These are phyloP conservation scores for Haematococcus lacustris DNA, from an alignment of 139 green algal species.

Conservation along the genomic window DNA sequence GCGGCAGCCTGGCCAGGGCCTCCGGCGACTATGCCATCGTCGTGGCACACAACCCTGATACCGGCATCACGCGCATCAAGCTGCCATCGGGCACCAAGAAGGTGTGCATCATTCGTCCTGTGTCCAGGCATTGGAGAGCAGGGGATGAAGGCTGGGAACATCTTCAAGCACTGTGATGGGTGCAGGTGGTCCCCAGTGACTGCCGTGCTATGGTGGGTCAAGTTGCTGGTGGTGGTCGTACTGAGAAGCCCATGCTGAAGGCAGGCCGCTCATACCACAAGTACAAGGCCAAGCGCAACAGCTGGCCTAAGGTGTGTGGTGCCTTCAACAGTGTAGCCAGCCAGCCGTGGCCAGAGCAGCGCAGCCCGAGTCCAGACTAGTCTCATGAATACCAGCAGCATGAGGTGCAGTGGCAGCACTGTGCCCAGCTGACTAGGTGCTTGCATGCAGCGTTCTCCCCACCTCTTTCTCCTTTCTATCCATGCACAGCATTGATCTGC, in stretches of 20 bases:
- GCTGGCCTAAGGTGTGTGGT: conserved; percentile 63
- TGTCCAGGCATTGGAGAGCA: no score
- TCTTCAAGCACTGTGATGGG: no score
- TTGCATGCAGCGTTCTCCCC: no score
- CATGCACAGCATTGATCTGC: no score
- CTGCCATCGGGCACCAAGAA: conserved; percentile 97
- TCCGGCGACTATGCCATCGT: conserved; percentile 97
- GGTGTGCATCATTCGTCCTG: conserved; percentile 47
- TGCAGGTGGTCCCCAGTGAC: conserved; percentile 75
- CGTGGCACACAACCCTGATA: conserved; percentile 95
- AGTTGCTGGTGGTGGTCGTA: conserved; percentile 93
- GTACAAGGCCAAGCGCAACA: conserved; percentile 71
- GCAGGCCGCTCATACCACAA: conserved; percentile 92
- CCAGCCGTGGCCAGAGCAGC: no score
- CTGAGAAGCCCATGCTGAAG: conserved; percentile 99
- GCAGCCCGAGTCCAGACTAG: no score
- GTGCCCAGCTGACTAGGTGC: no score
- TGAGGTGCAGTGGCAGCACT: no score
- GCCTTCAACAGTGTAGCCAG: no score
- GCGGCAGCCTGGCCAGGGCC: conserved; percentile 82
- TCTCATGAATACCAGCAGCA: no score
- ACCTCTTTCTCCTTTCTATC: no score
- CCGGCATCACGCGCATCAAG: conserved; percentile 96
- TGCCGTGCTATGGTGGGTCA: conserved; percentile 95
- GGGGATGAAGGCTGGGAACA: no score